These are phyloP conservation scores for Scutellaria galericulata DNA, from an alignment of 257 asterid species.

Conservation along the genomic window DNA sequence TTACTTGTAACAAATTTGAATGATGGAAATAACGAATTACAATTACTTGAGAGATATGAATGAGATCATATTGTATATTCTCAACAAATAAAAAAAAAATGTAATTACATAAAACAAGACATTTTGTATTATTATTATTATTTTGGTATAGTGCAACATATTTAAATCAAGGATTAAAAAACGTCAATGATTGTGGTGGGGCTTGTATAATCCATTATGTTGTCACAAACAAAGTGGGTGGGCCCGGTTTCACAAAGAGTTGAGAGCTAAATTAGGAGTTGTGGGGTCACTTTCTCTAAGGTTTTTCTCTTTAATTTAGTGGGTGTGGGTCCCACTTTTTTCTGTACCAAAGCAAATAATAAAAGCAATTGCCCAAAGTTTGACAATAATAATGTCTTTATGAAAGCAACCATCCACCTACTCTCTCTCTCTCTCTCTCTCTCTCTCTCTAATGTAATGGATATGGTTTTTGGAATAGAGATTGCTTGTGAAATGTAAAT, in stretches of 20 bases:
- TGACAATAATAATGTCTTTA: constrained; percentile 63
- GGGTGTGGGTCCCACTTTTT: constrained; percentile 46
- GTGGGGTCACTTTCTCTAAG: constrained; percentile 50
- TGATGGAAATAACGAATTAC: no score
- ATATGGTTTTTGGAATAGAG: constrained; percentile 32
- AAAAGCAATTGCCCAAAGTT: constrained; percentile 66
- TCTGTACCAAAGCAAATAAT: constrained; percentile 54
- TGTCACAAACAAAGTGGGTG: constrained; percentile 38
- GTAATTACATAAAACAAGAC: no score
- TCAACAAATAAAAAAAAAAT: no score
- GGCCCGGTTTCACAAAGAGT: constrained; percentile 34
- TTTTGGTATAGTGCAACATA: no score
- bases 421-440: constrained; percentile 28
- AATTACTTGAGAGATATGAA: no score
- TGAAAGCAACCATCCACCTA: constrained; percentile 64
- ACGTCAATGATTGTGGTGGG: constrained; percentile 51
- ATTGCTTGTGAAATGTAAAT: constrained; percentile 42
- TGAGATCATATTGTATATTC: no score
- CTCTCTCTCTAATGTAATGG: not conserved
- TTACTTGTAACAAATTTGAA: no score
- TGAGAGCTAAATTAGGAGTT: constrained; percentile 42
- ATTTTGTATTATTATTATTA: no score
- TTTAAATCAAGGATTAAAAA: not conserved
- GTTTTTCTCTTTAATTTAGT: constrained; percentile 35
- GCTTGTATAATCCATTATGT: constrained; percentile 41